Evolutionary conservation across 192 early-diverging fungal genomes (phyloP).

Genomic region (Backusella circina): DNA sequence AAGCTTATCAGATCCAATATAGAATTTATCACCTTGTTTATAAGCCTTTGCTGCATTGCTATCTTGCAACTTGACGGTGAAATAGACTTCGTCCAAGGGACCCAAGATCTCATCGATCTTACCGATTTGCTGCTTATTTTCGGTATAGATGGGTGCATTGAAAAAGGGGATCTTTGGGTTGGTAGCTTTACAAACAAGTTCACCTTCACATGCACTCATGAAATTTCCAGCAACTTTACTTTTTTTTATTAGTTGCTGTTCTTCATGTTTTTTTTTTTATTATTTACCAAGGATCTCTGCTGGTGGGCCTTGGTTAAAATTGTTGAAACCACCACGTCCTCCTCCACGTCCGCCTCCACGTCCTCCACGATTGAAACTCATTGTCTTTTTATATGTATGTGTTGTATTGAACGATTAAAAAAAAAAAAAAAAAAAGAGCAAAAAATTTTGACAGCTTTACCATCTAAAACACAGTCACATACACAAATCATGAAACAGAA

Average conservation of each 20-base stretch:
- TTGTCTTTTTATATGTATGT: background rate
- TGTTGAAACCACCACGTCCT: constrained; percentile 2
- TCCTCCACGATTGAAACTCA: constrained; percentile 13
- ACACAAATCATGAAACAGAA: background rate
- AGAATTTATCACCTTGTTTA: constrained; percentile 87
- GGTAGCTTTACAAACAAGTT: constrained; percentile 91
- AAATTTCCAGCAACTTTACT: constrained; percentile 79
- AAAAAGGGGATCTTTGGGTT: constrained; percentile 95
- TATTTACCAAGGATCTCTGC: constrained; percentile 32
- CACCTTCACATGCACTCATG: constrained; percentile 93
- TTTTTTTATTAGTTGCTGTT: constrained; percentile 38
- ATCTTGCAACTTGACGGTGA: constrained; percentile 93
- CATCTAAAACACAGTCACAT: background rate
- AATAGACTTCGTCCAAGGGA: constrained; percentile 95
- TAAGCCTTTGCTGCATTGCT: constrained; percentile 89
- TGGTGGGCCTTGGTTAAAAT: constrained; percentile 28
- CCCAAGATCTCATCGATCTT: constrained; percentile 99
- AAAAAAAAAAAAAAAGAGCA: background rate
- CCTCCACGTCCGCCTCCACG: constrained; percentile 29
- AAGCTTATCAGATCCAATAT: constrained; percentile 88
- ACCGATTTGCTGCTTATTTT: constrained; percentile 97
- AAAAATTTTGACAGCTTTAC: background rate
- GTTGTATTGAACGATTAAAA: background rate
- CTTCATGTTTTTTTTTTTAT: constrained; percentile 17
- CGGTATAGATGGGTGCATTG: constrained; percentile 96